Conservation (phyloP, 495 filamentous ascomycete species). For the Aspergillus sparsus region DNA sequence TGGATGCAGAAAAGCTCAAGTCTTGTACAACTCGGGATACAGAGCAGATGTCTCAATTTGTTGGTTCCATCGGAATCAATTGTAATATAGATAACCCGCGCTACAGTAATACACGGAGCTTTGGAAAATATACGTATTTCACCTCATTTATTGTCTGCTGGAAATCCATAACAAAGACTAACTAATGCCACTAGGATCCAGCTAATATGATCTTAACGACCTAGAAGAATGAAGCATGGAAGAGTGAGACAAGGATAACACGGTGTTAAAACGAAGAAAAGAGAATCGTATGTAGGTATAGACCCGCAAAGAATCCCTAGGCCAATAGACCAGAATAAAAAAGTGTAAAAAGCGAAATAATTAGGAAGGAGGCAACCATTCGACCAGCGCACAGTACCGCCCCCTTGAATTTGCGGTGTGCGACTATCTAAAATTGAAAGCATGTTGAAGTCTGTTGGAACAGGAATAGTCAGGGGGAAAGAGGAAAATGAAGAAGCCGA, state of each 20-base stretch:
- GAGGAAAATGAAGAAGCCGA: conserved; percentile 21
- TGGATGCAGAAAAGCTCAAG: no score
- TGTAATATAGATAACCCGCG: no score
- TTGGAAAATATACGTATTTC: neutral
- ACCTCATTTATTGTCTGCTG: conserved; percentile 15
- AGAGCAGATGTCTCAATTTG: no score
- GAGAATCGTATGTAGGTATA: neutral
- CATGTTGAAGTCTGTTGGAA: conserved; percentile 23
- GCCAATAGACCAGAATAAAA: conserved; percentile 23
- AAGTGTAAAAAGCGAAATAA: conserved; percentile 21
- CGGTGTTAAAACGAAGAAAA: neutral
- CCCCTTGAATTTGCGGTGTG: conserved; percentile 45
- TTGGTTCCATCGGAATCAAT: no score
- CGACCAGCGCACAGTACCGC: conserved; percentile 67
- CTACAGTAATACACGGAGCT: neutral
- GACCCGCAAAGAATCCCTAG: neutral
- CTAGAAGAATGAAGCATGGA: conserved; percentile 13
- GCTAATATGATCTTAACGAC: neutral
- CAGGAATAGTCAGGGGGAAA: conserved; percentile 6
- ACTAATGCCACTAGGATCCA: conserved; percentile 7
- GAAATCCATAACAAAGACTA: conserved; percentile 6
- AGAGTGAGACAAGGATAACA: neutral
- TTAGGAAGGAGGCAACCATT: conserved; percentile 50
- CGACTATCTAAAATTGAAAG: conserved; percentile 54
- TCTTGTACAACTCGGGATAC: no score